Conservation (phyloP, 768 basidiomycete genomes). For the Steccherinum ochraceum region DNA sequence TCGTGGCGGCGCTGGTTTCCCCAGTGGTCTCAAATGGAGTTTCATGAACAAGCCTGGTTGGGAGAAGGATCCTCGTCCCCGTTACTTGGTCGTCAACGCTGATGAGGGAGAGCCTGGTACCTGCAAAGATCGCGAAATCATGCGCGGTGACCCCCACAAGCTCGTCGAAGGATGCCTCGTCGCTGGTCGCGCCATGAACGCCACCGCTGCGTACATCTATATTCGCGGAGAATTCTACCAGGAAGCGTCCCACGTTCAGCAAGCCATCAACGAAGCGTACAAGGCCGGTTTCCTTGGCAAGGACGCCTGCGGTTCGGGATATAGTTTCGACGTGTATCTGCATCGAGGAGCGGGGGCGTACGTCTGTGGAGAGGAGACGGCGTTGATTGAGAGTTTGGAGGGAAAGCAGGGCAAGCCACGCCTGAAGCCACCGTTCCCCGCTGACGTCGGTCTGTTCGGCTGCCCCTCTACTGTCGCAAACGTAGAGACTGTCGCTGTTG, state of each 20-base stretch:
- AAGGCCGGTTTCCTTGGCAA: slow-evolving; percentile 82
- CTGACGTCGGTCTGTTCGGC: slow-evolving; percentile 95
- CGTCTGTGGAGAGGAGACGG: slow-evolving; percentile 98
- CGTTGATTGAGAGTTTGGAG: slow-evolving; percentile 93
- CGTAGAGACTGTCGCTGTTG: slow-evolving; percentile 97
- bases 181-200: slow-evolving; percentile 96
- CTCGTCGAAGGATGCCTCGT: slow-evolving; percentile 97
- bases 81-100: slow-evolving; percentile 96
- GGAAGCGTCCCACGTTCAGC: slow-evolving; percentile 89
- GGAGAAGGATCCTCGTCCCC: slow-evolving; percentile 88
- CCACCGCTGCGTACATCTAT: slow-evolving; percentile 98
- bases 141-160: slow-evolving; percentile 97
- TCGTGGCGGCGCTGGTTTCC: slow-evolving; percentile 95
- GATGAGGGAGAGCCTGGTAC: slow-evolving; percentile 99
- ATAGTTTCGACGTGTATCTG: slow-evolving; percentile 96
- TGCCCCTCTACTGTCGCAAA: slow-evolving; percentile 98
- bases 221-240: slow-evolving; percentile 98
- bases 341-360: slow-evolving; percentile 98
- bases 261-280: slow-evolving; percentile 95
- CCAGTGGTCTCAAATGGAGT: slow-evolving; percentile 94
- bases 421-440: slow-evolving; percentile 97
- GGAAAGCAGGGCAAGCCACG: slow-evolving; percentile 98
- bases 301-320: slow-evolving; percentile 88
- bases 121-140: slow-evolving; percentile 97
- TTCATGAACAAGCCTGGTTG: slow-evolving; percentile 99